These are phyloP conservation scores for Arthrinium puccinioides DNA, from an alignment of 2,329 filamentous ascomycete genomes.

Conservation along the genomic window DNA sequence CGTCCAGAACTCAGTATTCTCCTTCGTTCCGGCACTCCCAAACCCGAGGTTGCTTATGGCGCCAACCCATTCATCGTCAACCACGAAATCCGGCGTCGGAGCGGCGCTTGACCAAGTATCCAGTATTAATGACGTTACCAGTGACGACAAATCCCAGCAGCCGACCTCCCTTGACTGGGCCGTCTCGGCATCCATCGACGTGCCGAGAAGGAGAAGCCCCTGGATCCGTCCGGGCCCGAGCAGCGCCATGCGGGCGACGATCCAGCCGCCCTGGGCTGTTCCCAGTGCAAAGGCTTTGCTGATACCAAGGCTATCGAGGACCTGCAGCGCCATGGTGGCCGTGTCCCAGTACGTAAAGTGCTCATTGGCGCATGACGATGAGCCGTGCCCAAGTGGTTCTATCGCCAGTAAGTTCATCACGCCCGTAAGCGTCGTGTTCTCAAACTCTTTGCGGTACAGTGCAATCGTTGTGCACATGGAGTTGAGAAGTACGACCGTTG, in stretches of 20 bases:
- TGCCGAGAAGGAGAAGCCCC: slow-evolving; percentile 40
- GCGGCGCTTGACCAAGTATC: slow-evolving; percentile 25
- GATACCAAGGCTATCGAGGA: slow-evolving; percentile 42
- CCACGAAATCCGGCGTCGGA: slow-evolving; percentile 38
- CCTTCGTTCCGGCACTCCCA: slow-evolving; percentile 27
- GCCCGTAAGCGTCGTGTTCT: slow-evolving; percentile 28
- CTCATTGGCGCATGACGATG: slow-evolving; percentile 32
- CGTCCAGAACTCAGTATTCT: slow-evolving; percentile 36
- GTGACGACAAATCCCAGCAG: slow-evolving; percentile 40
- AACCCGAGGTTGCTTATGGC: slow-evolving; percentile 39
- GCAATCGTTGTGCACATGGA: slow-evolving; percentile 42
- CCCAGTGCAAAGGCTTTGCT: slow-evolving; percentile 41
- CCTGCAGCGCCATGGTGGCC: slow-evolving; percentile 46
- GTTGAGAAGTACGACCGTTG: slow-evolving; percentile 44
- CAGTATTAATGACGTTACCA: slow-evolving; percentile 33
- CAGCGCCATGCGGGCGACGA: slow-evolving; percentile 42
- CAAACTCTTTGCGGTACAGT: slow-evolving; percentile 37
- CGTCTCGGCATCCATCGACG: slow-evolving; percentile 47
- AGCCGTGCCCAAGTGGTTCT: slow-evolving; percentile 45
- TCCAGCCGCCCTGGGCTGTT: slow-evolving; percentile 46
- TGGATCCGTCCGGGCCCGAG: slow-evolving; percentile 41
- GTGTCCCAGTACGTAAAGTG: slow-evolving; percentile 51
- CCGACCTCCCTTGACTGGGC: slow-evolving; percentile 34
- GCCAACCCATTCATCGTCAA: slow-evolving; percentile 37
- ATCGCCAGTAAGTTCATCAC: slow-evolving; percentile 42